Conservation (phyloP, 148 eudicot species). For the Vaccinium vitisidaea region DNA sequence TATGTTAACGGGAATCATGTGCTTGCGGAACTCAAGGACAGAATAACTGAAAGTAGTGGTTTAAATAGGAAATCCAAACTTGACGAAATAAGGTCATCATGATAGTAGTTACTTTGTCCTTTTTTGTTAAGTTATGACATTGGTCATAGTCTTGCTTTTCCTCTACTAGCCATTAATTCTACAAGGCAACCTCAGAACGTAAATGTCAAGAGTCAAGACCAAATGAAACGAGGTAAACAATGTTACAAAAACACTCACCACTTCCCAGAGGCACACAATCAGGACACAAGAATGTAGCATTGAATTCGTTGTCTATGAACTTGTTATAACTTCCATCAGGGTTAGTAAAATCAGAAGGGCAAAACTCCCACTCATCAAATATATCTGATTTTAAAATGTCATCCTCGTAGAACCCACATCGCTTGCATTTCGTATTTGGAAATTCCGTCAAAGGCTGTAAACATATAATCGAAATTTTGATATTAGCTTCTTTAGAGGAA, state of each 20-base stretch:
- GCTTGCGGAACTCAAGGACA: not conserved
- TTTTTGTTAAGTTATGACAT: not conserved
- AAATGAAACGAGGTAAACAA: not conserved
- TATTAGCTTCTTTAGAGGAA: conserved; percentile 7
- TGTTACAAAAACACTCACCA: conserved; percentile 35
- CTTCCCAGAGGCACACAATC: conserved; percentile 40
- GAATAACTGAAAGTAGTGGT: not conserved
- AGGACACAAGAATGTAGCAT: conserved; percentile 65
- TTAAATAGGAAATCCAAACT: not conserved
- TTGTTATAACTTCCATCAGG: conserved; percentile 50
- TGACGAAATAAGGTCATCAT: not conserved
- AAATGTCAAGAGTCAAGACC: not conserved
- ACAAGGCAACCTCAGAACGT: not conserved
- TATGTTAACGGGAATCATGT: not conserved
- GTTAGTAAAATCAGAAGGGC: conserved; percentile 63
- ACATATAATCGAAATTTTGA: conserved; percentile 6
- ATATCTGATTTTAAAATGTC: conserved; percentile 42
- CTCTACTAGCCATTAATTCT: not conserved
- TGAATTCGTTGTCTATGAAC: conserved; percentile 54
- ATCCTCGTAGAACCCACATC: conserved; percentile 75
- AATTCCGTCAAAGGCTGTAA: conserved; percentile 82
- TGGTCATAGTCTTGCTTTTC: not conserved
- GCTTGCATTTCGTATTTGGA: conserved; percentile 72
- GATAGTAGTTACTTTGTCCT: not conserved
- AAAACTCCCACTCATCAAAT: conserved; percentile 92